A percentile compares a stretch with the other conserved stretches of the same genome.
phyloP scores from a whole-genome alignment of 768 basidiomycete species.

The Kwoniella botswanensis region DNA sequence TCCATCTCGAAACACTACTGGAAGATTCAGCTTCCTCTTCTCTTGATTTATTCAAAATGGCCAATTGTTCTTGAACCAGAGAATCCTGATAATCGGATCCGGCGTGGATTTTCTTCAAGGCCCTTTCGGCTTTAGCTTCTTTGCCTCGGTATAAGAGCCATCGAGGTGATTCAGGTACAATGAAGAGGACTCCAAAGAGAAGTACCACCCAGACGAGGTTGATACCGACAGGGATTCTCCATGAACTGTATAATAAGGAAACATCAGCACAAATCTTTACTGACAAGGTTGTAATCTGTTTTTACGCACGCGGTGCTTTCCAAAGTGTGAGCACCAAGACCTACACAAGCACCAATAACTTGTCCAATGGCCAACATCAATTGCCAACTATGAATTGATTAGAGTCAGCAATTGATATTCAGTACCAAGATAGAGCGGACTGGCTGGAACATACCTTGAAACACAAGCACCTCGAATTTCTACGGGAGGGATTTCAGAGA shows the following conservation, averaged over 20 bases:
- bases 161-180: slow-evolving; percentile 55
- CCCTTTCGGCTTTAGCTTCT: slow-evolving; percentile 50
- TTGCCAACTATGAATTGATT: slow-evolving; percentile 47
- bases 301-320: slow-evolving; percentile 31
- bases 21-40: slow-evolving; percentile 46
- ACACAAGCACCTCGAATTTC: slow-evolving; percentile 57
- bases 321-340: slow-evolving; percentile 50
- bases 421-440: background rate
- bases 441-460: slow-evolving; percentile 24
- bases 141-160: slow-evolving; percentile 54
- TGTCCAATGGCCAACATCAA: slow-evolving; percentile 57
- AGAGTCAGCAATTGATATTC: background rate
- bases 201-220: slow-evolving; percentile 53
- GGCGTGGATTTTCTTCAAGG: slow-evolving; percentile 49
- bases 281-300: background rate
- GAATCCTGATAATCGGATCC: slow-evolving; percentile 41
- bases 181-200: slow-evolving; percentile 42
- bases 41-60: slow-evolving; percentile 48
- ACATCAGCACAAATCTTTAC: background rate
- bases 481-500: slow-evolving; percentile 56
- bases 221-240: slow-evolving; percentile 54
- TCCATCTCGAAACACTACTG: slow-evolving; percentile 46
- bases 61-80: slow-evolving; percentile 47
- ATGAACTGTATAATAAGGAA: slow-evolving; percentile 27
- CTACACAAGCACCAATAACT: slow-evolving; percentile 56